Base-by-base conservation (phyloP, 2,329 filamentous ascomycete species). In the Venturia carpophila region DNA sequence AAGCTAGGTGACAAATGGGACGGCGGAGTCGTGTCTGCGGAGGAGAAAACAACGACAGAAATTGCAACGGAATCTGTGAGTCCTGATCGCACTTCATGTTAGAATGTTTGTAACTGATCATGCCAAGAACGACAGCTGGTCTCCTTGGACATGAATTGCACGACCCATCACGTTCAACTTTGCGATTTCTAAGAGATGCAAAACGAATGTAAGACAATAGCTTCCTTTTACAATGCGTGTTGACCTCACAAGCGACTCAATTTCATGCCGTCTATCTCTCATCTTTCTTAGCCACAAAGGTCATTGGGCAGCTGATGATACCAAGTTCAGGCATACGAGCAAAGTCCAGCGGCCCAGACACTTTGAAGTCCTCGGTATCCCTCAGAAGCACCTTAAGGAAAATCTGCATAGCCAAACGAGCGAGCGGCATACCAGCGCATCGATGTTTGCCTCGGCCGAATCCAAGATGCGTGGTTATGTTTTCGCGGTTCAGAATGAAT, bases 301-400 rank as follows among this genome's bases (percentile, higher is more conserved):
- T 55, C 45, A 66, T 27, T 5, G 64, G 62, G 24, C 62, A 66
- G 30, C 43, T 64, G 27, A 66, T 65, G 27, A 65, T 43, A 2
- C 64, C 64, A 15, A 66, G 43, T 42, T 66, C 64, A 37, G 64
- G 62, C 64, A 65, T 66, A 9, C 64, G 27, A 27, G 60, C 64
- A 24, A 34, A 65, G 7, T 66, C 60, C 30, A 66, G 24, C 19
- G 27, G 42, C 3, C 62, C 64, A 56, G 37, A 10, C 9, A 66
- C 49, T 21, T 66, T 62, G 30, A 66, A 66, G 37, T 58, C 60
- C 19, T 49, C 39, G 10, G 43, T 66, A 9, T 49, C 19, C 42
- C 65, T 41, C 41, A 66, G 17, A 2, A 66, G 6, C 2, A 45
- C 37, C 34, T 34, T 30, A 9, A 66, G 7, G 11, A 49, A 41